phyloP scores from a whole-genome alignment of 768 basidiomycete species.

The Lyophyllum atratum region DNA sequence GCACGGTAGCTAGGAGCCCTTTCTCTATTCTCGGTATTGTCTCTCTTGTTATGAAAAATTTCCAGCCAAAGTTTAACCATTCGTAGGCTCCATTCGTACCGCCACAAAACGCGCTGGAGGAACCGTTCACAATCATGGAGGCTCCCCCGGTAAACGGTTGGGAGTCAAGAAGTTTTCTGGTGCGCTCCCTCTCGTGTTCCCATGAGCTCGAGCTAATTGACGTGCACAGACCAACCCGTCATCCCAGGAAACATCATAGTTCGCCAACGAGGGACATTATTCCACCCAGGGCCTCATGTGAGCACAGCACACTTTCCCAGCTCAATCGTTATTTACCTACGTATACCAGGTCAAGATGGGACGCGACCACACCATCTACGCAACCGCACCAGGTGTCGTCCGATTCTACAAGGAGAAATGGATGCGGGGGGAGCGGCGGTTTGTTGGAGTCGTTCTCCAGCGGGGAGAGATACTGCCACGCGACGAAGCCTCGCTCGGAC shows the following conservation, averaged over 20 bases:
- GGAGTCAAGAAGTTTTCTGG: slow-evolving; percentile 98
- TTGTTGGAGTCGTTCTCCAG: slow-evolving; percentile 81
- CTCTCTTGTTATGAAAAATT: slow-evolving; percentile 1
- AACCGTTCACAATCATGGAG: slow-evolving; percentile 89
- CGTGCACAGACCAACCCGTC: slow-evolving; percentile 76
- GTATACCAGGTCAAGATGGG: slow-evolving; percentile 79
- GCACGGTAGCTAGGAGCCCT: slow-evolving; percentile 40
- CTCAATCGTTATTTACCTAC: slow-evolving; percentile 1
- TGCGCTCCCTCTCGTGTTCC: slow-evolving; percentile 30
- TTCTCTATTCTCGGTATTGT: slow-evolving; percentile 49
- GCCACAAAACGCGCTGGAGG: slow-evolving; percentile 98
- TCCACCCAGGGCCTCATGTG: slow-evolving; percentile 94
- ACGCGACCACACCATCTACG: slow-evolving; percentile 93
- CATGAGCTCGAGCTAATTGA: not conserved
- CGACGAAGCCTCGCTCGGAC: slow-evolving; percentile 69
- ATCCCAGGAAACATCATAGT: slow-evolving; percentile 96
- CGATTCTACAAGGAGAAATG: slow-evolving; percentile 89
- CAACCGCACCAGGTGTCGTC: slow-evolving; percentile 86
- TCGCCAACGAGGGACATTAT: slow-evolving; percentile 88
- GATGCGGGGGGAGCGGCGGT: slow-evolving; percentile 73
- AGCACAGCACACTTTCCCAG: slow-evolving; percentile 24
- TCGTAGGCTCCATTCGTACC: slow-evolving; percentile 73
- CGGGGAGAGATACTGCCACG: slow-evolving; percentile 87
- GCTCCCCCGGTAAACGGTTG: slow-evolving; percentile 89
- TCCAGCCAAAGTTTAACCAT: slow-evolving; percentile 2